Evolutionary conservation across 2,329 filamentous ascomycete species (phyloP), one percentile per base, ranked within the genome.

Genomic region (Ceratocystis albifundus): DNA sequence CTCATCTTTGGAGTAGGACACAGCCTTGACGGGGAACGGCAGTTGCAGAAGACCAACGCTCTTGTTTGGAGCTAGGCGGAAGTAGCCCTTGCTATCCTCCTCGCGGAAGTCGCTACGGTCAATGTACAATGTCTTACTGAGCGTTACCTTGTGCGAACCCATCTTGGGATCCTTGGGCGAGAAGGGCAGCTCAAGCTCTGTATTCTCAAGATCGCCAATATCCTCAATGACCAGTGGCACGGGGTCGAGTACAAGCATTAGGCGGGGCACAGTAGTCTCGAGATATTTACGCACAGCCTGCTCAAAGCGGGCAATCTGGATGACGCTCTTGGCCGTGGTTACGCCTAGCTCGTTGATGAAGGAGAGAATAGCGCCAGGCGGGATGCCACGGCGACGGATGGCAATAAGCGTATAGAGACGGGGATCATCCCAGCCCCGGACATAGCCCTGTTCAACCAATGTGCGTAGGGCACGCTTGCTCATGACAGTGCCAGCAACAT

Each of bases 281-380:
- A 97, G 85, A 74, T 96, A 95, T 70, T 86, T 86, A 25, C 93
- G 86, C 68, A 97, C 85, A 0, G 85, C 86, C 73, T 93, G 86
- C 72, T 97, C 93, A 69, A 97, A 90, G n/a, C 88, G 86, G 66
- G 82, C 77, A 61, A 90, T 86, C 74, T 93, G 85, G 71, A 96
- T 96, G 69, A 89, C 85, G 2, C 88, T 88, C 64, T 84, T 84
- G 48, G 87, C 82, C 45, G 91, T 95, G 0, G 92, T 96, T 48
- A 96, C 91, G 41, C 92, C 93, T 22, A 96, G 84, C 75, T 96
- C 91, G 70, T 90, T 90, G 68, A 96, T 86, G 71, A 96, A 97
- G 65, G 89, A 87, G 67, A 96, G 83, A 68, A 96, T 88, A 1
- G 91, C 92, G 28, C 89, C 89, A 0, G 93, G 90, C 0, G 93